Evolutionary conservation across 495 filamentous ascomycete species (phyloP).

Genomic region (Neurospora sublineolata): DNA sequence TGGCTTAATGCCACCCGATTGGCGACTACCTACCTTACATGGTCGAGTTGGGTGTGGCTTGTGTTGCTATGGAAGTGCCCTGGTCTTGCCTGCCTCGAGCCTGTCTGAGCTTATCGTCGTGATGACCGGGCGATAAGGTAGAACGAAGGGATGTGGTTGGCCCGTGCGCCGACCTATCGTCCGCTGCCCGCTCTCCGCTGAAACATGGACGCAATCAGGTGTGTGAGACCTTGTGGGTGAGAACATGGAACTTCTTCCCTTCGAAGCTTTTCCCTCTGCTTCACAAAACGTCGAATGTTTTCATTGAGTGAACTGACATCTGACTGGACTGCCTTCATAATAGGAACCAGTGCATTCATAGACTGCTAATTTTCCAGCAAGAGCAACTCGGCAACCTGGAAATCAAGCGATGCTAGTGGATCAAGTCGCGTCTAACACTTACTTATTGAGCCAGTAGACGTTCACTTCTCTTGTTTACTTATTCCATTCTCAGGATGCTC

Average conservation of each 20-base stretch:
- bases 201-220: not conserved
- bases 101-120: not conserved
- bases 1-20: not conserved
- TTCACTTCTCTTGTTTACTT: not conserved
- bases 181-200: not conserved
- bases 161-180: not conserved
- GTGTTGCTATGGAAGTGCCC: not conserved
- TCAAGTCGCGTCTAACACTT: not conserved
- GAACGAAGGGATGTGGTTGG: not conserved
- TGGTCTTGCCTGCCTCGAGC: not conserved
- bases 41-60: not conserved
- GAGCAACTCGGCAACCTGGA: not conserved
- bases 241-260: not conserved
- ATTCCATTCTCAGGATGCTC: slow-evolving; percentile 6
- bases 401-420: not conserved
- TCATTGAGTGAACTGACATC: not conserved
- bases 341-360: not conserved
- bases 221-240: not conserved
- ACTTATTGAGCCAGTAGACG: not conserved
- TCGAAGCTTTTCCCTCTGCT: not conserved
- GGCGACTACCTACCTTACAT: not conserved
- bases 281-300: not conserved
- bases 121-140: not conserved
- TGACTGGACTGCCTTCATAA: not conserved
- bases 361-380: not conserved